Conservation (phyloP, 306 rosid genomes). For the cucumber (Cucumis sativus) region Cucumber_9930_V3 NC_026658.2:8991501-8992000, state of each 20-base stretch:
- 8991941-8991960: not conserved
- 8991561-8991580: not conserved
- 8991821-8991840: not conserved
- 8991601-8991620: not conserved
- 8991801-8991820: not conserved
- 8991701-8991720: not conserved
- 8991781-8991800: not conserved
- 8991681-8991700: not conserved
- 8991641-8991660: not conserved
- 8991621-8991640: not conserved
- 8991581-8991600: not conserved
- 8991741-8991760: slow-evolving; percentile 1
- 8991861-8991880: not conserved
- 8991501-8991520: not conserved
- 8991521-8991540: not conserved
- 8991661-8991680: not conserved
- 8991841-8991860: not conserved
- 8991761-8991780: not conserved
- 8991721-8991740: not conserved
- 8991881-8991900: not conserved
- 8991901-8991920: not conserved
- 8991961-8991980: not conserved
- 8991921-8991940: not conserved
- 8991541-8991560: not conserved
- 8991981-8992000: slow-evolving; percentile 91